These are phyloP conservation scores for Tetraselmis striata DNA, from an alignment of 139 green algal genomes.

Conservation along the genomic window DNA sequence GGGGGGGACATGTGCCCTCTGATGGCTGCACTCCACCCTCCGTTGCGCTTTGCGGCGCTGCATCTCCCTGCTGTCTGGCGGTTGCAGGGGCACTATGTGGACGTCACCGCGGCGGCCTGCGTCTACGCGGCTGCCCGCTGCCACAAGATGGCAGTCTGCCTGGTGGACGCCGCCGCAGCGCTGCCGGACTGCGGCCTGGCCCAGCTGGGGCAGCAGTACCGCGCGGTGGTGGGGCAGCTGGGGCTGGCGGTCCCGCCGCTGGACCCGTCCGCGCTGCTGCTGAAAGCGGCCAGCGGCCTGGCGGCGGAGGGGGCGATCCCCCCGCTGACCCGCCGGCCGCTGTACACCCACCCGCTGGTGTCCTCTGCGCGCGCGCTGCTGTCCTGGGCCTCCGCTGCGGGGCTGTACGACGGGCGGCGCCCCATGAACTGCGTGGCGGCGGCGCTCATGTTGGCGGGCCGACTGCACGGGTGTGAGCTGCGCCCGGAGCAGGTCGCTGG, in stretches of 20 bases:
- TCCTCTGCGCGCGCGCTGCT: not conserved
- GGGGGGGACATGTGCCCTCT: no score
- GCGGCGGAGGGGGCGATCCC: not conserved
- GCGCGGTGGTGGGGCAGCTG: not conserved
- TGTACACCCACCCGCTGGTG: not conserved
- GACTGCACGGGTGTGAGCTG: not conserved
- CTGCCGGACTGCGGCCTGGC: not conserved
- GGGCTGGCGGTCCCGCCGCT: not conserved
- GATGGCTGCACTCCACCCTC: no score
- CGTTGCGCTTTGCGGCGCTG: no score
- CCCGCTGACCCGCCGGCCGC: not conserved
- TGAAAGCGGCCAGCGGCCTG: not conserved
- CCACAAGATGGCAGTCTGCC: not conserved
- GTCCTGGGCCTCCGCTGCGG: not conserved
- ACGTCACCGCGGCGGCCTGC: not conserved
- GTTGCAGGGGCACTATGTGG: not conserved
- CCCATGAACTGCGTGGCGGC: not conserved
- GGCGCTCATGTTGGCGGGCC: not conserved
- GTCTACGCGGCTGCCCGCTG: not conserved
- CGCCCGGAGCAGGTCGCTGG: not conserved
- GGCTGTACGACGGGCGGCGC: not conserved
- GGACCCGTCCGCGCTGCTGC: not conserved
- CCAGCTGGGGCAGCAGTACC: not conserved
- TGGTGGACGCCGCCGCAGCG: not conserved
- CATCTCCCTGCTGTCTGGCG: no score